phyloP scores from a whole-genome alignment of 2,329 filamentous ascomycete species.

The Davidsoniella neocaledoniae region DNA sequence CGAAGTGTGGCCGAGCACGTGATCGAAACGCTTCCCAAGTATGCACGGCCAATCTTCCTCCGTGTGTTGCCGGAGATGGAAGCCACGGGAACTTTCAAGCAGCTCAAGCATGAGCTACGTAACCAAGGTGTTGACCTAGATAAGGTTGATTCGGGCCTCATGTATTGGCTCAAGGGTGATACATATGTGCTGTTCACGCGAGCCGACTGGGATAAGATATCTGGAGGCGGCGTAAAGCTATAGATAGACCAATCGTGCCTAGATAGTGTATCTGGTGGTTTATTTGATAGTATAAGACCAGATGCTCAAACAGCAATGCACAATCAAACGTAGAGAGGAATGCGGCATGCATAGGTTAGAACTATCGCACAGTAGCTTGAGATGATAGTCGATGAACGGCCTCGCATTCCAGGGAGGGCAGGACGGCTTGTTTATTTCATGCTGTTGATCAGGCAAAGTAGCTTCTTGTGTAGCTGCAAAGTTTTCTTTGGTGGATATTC shows the following conservation, averaged over 20 bases:
- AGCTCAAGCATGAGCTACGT: constrained; percentile 63
- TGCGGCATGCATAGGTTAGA: no score
- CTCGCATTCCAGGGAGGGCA: no score
- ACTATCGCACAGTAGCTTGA: no score
- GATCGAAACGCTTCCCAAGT: constrained; percentile 44
- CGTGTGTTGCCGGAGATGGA: constrained; percentile 45
- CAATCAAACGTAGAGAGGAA: no score
- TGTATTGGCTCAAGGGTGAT: constrained; percentile 50
- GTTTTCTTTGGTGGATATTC: no score
- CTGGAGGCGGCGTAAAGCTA: constrained; percentile 52
- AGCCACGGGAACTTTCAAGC: constrained; percentile 73
- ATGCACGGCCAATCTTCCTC: constrained; percentile 64
- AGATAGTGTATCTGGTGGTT: no score
- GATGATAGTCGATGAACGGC: no score
- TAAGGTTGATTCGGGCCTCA: constrained; percentile 22
- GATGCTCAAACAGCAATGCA: no score
- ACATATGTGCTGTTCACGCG: constrained; percentile 51
- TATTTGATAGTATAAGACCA: no score
- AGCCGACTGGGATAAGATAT: constrained; percentile 52
- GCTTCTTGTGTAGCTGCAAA: no score
- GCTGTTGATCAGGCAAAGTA: no score
- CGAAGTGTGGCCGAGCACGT: constrained; percentile 45
- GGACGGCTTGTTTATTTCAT: no score
- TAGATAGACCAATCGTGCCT: constrained; percentile 20
- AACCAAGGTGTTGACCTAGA: constrained; percentile 55